Base-by-base conservation (phyloP, 192 early-diverging fungal species). In the Mortierella hygrophila region DNA sequence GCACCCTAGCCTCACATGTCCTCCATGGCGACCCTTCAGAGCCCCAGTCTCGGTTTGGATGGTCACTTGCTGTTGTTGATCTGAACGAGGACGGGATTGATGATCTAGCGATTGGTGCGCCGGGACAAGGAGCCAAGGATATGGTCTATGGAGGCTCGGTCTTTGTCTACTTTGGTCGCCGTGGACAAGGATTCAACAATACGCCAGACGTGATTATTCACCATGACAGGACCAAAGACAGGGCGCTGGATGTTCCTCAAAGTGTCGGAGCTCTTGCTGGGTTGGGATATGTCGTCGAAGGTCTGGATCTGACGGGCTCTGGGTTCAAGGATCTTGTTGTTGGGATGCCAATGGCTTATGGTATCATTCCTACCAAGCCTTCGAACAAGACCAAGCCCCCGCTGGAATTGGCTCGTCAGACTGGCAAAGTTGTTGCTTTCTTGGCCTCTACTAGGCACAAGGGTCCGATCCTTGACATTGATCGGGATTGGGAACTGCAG, bases 71-170 rank as follows among this genome's bases (percentile, higher is more conserved):
- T 0, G 95, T 96, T 26, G 85, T 97, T 6, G 97, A 98, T 82
- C 88, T 96, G 29, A 98, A 98, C 79, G 79, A 88, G 20, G 97
- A 98, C 82, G 96, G 97, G 0, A 93, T 97, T 29, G 96, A 97
- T 81, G 96, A 98, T 85, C 88, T 98, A 49, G 96, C 90, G 6
- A 91, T 98, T 10, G 92, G 93, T 63, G 93, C 91, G 49, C 95
- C 94, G 46, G 90, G 69, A 32, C 85, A 88, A 72, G 89, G 79
- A 47, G 76, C 78, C 54, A 68, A 86, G 72, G 38, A 84, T 74
- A 10, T 89, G 74, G 10, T 26, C 35, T 52, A 83, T 76, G 76
- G 88, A 15, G 95, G 96, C 0, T 85, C 89, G 2, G 90, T 97
- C 13, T 93, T 92, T 82, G 89, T 96, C 6, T 95, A 91, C 76